Evolutionary conservation across 176 grass and related monocot species (phyloP).

Genomic region (Rhynchospora pubera): DNA sequence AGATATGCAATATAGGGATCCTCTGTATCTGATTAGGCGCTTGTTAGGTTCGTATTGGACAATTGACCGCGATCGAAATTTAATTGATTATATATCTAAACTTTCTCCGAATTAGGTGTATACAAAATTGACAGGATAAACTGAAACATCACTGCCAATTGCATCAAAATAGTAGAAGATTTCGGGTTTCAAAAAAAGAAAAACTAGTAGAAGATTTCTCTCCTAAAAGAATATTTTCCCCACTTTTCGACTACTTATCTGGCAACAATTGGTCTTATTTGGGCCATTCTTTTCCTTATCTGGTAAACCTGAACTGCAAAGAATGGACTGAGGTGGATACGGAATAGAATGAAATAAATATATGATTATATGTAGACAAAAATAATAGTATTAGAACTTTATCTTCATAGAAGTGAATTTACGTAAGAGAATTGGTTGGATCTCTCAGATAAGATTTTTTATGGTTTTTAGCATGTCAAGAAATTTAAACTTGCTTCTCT

Average conservation of each 20-base stretch:
- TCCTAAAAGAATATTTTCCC: background rate
- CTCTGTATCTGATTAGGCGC: background rate
- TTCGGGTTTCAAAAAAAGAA: no score
- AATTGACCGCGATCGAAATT: background rate
- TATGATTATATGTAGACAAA: background rate
- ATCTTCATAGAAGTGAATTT: background rate
- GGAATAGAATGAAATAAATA: background rate
- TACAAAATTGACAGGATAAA: background rate
- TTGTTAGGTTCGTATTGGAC: background rate
- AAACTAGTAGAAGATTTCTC: background rate
- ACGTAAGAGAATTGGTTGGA: background rate
- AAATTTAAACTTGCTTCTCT: background rate
- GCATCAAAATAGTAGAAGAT: background rate
- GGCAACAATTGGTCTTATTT: background rate
- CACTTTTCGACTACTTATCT: background rate
- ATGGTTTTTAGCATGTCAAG: background rate
- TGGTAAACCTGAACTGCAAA: background rate
- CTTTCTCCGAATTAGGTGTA: background rate
- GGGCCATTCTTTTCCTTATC: background rate
- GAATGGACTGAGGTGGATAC: background rate
- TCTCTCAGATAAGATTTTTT: background rate
- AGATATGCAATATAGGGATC: background rate
- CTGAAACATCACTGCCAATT: background rate
- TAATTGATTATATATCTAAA: background rate
- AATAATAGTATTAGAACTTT: background rate